A percentile compares a stretch with the other conserved stretches of the same genome.
Evolutionary conservation across 257 asterid species (phyloP).

Genomic region (Knoxia roxburghii): DNA sequence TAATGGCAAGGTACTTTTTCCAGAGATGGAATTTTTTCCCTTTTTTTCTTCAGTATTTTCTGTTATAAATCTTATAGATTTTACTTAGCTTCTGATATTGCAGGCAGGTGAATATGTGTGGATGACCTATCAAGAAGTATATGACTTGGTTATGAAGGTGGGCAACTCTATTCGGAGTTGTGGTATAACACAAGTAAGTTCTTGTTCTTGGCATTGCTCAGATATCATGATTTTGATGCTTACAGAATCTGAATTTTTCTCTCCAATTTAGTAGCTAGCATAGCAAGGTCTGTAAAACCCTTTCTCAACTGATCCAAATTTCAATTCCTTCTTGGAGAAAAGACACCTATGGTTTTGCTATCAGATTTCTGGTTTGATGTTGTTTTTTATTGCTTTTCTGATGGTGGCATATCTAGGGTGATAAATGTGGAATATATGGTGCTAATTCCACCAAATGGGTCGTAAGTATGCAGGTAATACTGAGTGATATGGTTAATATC

Average conservation of each 20-base stretch:
- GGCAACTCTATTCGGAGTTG: conserved; percentile 58
- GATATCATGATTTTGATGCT: not conserved
- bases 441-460: conserved; percentile 83
- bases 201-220: not conserved
- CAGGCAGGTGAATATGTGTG: conserved; percentile 67
- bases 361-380: not conserved
- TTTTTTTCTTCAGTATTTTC: not conserved
- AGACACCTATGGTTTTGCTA: too few relatives aligned
- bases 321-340: not conserved
- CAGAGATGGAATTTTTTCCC: not conserved
- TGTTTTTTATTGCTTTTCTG: not conserved
- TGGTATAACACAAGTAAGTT: conserved; percentile 49
- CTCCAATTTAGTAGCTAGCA: not conserved
- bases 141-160: conserved; percentile 47
- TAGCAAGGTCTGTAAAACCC: not conserved
- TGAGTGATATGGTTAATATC: not conserved
- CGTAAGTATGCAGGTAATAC: conserved; percentile 66
- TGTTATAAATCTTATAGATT: not conserved
- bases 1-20: conserved; percentile 44
- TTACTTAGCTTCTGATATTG: conserved; percentile 4
- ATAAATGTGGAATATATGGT: conserved; percentile 71
- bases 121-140: conserved; percentile 61
- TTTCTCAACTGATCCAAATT: not conserved
- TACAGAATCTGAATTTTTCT: not conserved
- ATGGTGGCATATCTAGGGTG: conserved; percentile 38